Percentiles rank a stretch among this genome's conserved stretches.
Evolutionary conservation across 768 basidiomycete species (phyloP).

Genomic region (Leccinum imitatum): DNA sequence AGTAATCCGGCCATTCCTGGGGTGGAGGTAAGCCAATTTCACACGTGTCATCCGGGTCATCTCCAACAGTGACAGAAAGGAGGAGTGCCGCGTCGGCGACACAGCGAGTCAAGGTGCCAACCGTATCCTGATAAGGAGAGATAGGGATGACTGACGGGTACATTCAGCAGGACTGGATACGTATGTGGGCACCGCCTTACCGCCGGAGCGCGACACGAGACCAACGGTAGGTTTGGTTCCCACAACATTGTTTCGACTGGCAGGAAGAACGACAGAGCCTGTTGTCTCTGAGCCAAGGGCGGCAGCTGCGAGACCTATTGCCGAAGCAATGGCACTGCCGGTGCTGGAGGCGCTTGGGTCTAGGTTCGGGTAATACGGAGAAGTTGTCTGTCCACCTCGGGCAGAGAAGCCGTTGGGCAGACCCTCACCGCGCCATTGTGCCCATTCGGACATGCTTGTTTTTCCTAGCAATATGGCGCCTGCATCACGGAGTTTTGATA

Average conservation of each 20-base stretch:
- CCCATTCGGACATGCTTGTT: slow-evolving; percentile 44
- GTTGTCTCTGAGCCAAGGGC: slow-evolving; percentile 49
- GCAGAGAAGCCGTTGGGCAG: slow-evolving; percentile 45
- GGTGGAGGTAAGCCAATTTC: slow-evolving; percentile 45
- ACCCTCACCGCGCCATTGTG: slow-evolving; percentile 36
- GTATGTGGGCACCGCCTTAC: slow-evolving; percentile 16
- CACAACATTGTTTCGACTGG: slow-evolving; percentile 43
- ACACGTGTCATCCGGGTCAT: slow-evolving; percentile 40
- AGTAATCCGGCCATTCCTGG: slow-evolving; percentile 51
- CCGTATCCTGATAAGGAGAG: slow-evolving; percentile 40
- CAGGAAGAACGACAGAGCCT: slow-evolving; percentile 47
- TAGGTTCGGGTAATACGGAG: slow-evolving; percentile 43
- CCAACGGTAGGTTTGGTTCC: slow-evolving; percentile 45
- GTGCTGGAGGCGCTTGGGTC: slow-evolving; percentile 42
- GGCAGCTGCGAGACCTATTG: slow-evolving; percentile 46
- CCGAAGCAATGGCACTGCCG: slow-evolving; percentile 43
- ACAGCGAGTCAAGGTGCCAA: slow-evolving; percentile 38
- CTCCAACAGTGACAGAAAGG: slow-evolving; percentile 41
- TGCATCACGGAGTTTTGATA: slow-evolving; percentile 31
- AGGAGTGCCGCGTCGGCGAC: slow-evolving; percentile 41
- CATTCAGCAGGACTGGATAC: not conserved
- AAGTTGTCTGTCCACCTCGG: slow-evolving; percentile 44
- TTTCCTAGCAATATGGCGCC: slow-evolving; percentile 43
- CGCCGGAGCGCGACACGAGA: slow-evolving; percentile 40
- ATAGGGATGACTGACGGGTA: slow-evolving; percentile 45